These are phyloP conservation scores for Typha latifolia DNA, from an alignment of 176 grass and related monocot species.

Conservation along the genomic window DNA sequence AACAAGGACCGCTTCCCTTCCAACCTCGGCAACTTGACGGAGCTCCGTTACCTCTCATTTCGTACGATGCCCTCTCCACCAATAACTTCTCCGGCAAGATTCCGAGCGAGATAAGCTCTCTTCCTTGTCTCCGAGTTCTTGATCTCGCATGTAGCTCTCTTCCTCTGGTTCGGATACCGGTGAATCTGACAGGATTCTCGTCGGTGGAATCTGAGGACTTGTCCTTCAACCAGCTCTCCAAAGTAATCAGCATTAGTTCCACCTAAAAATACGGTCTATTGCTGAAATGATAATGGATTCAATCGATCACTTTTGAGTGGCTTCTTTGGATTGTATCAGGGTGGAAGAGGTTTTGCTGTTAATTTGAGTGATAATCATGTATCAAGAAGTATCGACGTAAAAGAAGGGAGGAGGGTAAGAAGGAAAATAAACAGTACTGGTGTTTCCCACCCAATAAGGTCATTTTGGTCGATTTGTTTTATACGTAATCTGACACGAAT, in stretches of 20 bases:
- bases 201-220: conserved; percentile 7
- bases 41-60: conserved; percentile 38
- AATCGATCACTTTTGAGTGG: conserved; percentile 22
- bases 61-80: conserved; percentile 28
- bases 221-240: conserved; percentile 21
- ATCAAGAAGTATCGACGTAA: conserved; percentile 20
- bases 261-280: conserved; percentile 21
- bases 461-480: no score
- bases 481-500: no score
- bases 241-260: neutral
- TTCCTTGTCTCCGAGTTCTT: conserved; percentile 29
- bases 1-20: no score
- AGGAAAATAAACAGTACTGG: no score
- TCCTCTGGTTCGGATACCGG: conserved; percentile 1
- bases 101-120: conserved; percentile 19
- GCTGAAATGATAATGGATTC: conserved; percentile 34
- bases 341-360: conserved; percentile 14
- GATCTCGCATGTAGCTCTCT: conserved; percentile 30
- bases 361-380: conserved; percentile 41
- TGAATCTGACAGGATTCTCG: conserved; percentile 9
- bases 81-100: no score
- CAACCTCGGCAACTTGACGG: conserved; percentile 14
- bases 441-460: no score
- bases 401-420: no score
- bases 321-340: conserved; percentile 31